These are phyloP conservation scores for Diplodia mutila DNA, from an alignment of 2,329 filamentous ascomycete species.

Conservation along the genomic window DNA sequence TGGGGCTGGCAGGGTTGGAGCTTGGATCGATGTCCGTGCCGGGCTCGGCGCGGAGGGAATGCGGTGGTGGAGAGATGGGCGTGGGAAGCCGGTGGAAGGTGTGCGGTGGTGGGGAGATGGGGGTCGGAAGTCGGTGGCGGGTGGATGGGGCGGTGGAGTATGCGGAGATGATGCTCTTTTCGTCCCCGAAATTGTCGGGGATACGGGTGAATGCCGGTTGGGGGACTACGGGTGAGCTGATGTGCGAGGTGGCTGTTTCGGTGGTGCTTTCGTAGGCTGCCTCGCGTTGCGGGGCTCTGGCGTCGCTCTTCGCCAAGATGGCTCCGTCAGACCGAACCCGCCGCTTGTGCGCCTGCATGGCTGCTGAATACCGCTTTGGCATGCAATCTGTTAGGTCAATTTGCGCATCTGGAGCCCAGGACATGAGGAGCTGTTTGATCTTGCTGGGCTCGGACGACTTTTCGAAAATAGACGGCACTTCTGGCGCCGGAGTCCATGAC, in stretches of 20 bases:
- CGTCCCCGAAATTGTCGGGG: not conserved
- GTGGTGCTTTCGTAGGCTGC: not conserved
- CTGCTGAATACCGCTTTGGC: too few relatives aligned
- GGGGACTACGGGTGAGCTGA: not conserved
- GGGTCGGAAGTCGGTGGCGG: not conserved
- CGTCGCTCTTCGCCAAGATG: too few relatives aligned
- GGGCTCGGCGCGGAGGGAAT: not conserved
- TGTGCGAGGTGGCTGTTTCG: not conserved
- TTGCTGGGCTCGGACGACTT: not conserved
- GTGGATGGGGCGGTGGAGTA: not conserved
- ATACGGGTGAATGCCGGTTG: not conserved
- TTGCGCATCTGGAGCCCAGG: too few relatives aligned
- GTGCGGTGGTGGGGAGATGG: not conserved
- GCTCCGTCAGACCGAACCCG: too few relatives aligned
- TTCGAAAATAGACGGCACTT: not conserved
- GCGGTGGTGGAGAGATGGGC: not conserved
- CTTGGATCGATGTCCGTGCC: too few relatives aligned
- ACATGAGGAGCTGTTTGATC: not conserved
- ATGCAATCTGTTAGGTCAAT: too few relatives aligned
- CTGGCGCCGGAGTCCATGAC: not conserved
- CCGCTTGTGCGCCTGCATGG: too few relatives aligned
- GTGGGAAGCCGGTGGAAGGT: not conserved
- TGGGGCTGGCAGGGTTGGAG: not conserved
- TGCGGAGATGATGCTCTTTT: not conserved
- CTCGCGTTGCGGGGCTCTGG: not conserved